Base-by-base conservation (phyloP, 2,329 filamentous ascomycete species). In the Cordyceps pruinosa region DNA sequence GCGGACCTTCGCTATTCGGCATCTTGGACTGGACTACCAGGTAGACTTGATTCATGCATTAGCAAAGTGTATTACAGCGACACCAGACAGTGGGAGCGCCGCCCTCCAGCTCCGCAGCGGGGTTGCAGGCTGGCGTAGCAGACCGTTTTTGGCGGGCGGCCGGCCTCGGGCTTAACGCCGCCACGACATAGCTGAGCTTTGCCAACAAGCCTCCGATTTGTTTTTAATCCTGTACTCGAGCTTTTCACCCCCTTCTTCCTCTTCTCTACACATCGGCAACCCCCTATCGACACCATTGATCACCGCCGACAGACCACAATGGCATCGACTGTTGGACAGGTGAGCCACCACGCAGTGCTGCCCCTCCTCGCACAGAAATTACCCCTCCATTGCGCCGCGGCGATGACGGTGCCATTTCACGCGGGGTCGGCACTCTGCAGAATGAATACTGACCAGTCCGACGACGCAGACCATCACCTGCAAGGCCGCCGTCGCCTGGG, bases 401-500 rank as follows among this genome's bases (percentile, higher is more conserved):
- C 42, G 35, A 47, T 51, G 48, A 56, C 52, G 48, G 47, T 5
- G 44, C 32, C 44, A 59, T 47, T 32, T 10, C 2, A n/a, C 19
- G 21, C 37, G n/a, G 7, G 21, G 10, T 4, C 1, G 6, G 17
- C 34, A 35, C 34, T 10, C 35, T 17, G 21, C 3, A 19, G 21
- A 41, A 21, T 10, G 9, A 30, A 41, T 25, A 44, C 41, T 50
- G 26, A 59, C 52, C 19, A 19, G 5, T 13, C 9, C 12, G 50
- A 45, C 21, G 39, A 13, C 5, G 13, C 67, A 97, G 90, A 90
- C 89, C 67, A 96, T 96, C 72, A 95, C 87, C 68, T 97, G 92
- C 84, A 93, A 94, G 87, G 94, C 94, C 65, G 94, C 94, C 68
- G 88, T 99, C 62, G 94, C 94, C 72, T 99, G 94, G 94, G 93